Conservation (phyloP, 2,329 filamentous ascomycete genomes). For the Ceratocystis ficicola region DNA sequence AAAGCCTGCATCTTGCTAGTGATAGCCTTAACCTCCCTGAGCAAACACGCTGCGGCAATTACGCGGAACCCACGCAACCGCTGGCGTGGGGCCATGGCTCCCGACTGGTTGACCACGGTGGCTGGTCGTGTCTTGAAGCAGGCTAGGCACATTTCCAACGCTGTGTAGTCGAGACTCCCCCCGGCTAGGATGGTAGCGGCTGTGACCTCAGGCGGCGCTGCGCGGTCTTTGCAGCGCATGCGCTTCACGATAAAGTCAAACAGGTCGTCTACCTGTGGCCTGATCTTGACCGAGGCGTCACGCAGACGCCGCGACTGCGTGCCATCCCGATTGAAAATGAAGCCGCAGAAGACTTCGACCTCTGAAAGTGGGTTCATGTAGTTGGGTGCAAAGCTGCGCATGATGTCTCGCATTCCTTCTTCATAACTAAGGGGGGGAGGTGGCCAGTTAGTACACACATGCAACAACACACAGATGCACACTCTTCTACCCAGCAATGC, state of each 20-base stretch:
- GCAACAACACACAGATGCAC: neutral
- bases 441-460: neutral
- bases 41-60: conserved; percentile 31
- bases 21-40: conserved; percentile 27
- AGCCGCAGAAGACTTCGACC: conserved; percentile 44
- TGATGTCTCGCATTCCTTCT: conserved; percentile 26
- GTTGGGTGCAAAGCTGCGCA: conserved; percentile 29
- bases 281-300: conserved; percentile 40
- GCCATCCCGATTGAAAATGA: conserved; percentile 41
- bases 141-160: conserved; percentile 23
- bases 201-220: conserved; percentile 1
- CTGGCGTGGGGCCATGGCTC: conserved; percentile 16
- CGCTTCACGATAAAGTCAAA: conserved; percentile 33
- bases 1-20: conserved; percentile 10
- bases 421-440: conserved; percentile 15
- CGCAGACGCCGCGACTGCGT: conserved; percentile 40
- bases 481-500: no score
- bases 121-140: conserved; percentile 26
- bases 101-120: conserved; percentile 25
- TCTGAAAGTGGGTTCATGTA: conserved; percentile 36
- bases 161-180: neutral
- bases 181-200: neutral
- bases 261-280: conserved; percentile 40
- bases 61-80: conserved; percentile 31
- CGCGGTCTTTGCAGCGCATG: conserved; percentile 26